Evolutionary conservation across 2,329 filamentous ascomycete species (phyloP).

Genomic region (Neodidymelliopsis sp.): DNA sequence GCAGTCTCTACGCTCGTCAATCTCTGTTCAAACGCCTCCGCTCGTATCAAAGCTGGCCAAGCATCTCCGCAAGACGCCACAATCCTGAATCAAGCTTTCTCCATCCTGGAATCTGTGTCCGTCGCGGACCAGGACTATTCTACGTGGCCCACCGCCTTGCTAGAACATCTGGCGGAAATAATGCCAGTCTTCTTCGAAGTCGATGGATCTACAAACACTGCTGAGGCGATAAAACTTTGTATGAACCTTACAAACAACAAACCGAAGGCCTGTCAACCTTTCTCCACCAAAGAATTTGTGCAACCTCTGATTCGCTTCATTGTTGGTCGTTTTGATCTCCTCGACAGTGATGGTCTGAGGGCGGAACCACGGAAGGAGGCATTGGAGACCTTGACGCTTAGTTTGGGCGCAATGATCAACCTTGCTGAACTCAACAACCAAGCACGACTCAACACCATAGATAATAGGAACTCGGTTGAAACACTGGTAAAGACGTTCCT

Average conservation of each 20-base stretch:
- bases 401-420: conserved; percentile 86
- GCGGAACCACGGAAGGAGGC: conserved; percentile 61
- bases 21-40: conserved; percentile 44
- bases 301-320: conserved; percentile 46
- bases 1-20: conserved; percentile 52
- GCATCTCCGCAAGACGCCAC: conserved; percentile 27
- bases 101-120: conserved; percentile 61
- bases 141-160: conserved; percentile 53
- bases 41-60: conserved; percentile 27
- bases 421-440: conserved; percentile 78
- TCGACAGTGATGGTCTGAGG: conserved; percentile 40
- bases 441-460: conserved; percentile 53
- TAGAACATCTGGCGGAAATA: conserved; percentile 61
- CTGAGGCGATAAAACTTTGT: conserved; percentile 71
- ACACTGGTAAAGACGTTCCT: conserved; percentile 71
- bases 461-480: conserved; percentile 59
- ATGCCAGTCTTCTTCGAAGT: conserved; percentile 41
- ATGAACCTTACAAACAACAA: conserved; percentile 89
- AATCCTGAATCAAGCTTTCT: conserved; percentile 53
- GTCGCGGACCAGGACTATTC: conserved; percentile 52
- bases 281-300: conserved; percentile 65
- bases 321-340: conserved; percentile 31
- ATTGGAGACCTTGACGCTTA: conserved; percentile 77
- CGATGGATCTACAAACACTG: conserved; percentile 27
- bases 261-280: conserved; percentile 69